Evolutionary conservation across 345 rosid species (phyloP).

Genomic region (Dipteronia sinensis): DNA sequence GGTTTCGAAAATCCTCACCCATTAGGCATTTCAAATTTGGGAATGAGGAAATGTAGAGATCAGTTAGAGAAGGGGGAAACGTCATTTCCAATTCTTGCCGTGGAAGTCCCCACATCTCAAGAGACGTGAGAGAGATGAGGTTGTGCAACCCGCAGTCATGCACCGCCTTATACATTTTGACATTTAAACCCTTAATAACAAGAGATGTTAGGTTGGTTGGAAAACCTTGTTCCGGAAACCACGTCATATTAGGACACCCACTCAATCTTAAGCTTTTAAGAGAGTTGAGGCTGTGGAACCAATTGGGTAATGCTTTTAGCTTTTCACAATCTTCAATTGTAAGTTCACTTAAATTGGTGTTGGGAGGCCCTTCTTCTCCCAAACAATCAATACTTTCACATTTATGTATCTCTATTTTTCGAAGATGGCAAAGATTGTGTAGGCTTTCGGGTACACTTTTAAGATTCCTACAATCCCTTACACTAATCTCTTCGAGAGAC

Average conservation of each 20-base stretch:
- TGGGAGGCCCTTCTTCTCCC: neutral
- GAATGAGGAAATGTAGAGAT: neutral
- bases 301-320: neutral
- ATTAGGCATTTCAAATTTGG: slow-evolving; percentile 11
- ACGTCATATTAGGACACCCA: too few species aligned
- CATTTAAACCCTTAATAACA: neutral
- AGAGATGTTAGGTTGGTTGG: slow-evolving; percentile 20
- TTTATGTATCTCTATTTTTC: rapidly evolving
- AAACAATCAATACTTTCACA: neutral
- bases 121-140: slow-evolving; percentile 11
- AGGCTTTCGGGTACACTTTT: neutral
- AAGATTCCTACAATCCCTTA: neutral
- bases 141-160: slow-evolving; percentile 24
- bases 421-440: neutral
- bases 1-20: slow-evolving; percentile 21
- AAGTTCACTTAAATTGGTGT: neutral
- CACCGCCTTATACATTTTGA: neutral
- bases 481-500: neutral
- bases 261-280: slow-evolving; percentile 15
- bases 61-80: slow-evolving; percentile 18
- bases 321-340: rapidly evolving
- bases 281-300: slow-evolving; percentile 8
- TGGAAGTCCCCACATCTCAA: neutral
- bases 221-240: slow-evolving; percentile 22
- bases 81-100: slow-evolving; percentile 22